Conservation (phyloP, 768 basidiomycete species). For the Tulasnella calospora region DNA sequence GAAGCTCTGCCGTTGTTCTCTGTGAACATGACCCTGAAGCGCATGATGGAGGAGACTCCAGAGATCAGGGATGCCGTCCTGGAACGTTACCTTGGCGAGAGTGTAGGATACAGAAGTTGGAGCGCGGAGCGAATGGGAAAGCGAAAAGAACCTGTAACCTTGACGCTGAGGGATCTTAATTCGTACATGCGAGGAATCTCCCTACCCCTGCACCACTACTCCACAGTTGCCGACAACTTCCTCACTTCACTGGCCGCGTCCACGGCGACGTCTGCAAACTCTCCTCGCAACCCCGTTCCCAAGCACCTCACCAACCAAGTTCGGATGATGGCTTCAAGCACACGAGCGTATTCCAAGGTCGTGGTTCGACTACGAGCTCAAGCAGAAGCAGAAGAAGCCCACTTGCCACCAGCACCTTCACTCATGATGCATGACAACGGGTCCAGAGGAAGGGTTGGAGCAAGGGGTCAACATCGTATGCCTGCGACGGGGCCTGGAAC, state of each 20-base stretch:
- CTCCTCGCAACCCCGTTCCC: not conserved
- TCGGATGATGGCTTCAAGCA: slow-evolving; percentile 44
- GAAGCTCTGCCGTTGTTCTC: slow-evolving; percentile 64
- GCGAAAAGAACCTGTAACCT: slow-evolving; percentile 50
- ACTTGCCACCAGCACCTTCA: slow-evolving; percentile 5
- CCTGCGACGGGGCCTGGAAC: slow-evolving; percentile 21
- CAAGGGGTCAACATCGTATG: slow-evolving; percentile 20
- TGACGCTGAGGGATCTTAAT: slow-evolving; percentile 67
- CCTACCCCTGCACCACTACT: slow-evolving; percentile 68
- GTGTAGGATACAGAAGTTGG: slow-evolving; percentile 74
- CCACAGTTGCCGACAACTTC: slow-evolving; percentile 53
- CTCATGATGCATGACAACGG: not conserved
- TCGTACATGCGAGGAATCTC: slow-evolving; percentile 77
- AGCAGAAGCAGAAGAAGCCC: slow-evolving; percentile 55
- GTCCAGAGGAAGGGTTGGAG: not conserved
- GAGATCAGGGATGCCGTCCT: slow-evolving; percentile 59
- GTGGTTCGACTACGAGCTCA: slow-evolving; percentile 72
- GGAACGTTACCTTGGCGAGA: slow-evolving; percentile 56
- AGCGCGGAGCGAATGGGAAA: slow-evolving; percentile 31
- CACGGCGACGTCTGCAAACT: not conserved
- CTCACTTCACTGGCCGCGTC: slow-evolving; percentile 42
- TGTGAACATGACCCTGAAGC: slow-evolving; percentile 52
- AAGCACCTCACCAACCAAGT: slow-evolving; percentile 15
- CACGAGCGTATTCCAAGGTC: slow-evolving; percentile 74
- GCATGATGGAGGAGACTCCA: slow-evolving; percentile 46